Percentiles rank a stretch among this genome's conserved stretches.
Evolutionary conservation across 495 filamentous ascomycete species (phyloP).

Genomic region (Hapsidospora chrysogenum): DNA sequence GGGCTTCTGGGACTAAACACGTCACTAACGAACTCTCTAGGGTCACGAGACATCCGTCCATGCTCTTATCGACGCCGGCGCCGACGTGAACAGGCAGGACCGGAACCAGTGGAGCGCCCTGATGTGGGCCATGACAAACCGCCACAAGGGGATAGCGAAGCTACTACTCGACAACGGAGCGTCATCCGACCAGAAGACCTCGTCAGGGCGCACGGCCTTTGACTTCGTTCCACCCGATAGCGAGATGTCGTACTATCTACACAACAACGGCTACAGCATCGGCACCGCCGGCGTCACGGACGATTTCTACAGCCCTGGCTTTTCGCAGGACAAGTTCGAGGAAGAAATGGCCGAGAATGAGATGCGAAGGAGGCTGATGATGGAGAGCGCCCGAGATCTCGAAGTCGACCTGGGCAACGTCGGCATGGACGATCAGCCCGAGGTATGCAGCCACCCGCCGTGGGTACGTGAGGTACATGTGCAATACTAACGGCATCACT

Average conservation of each 20-base stretch:
- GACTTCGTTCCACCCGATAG: constrained; percentile 91
- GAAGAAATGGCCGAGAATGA: constrained; percentile 96
- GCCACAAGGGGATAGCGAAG: constrained; percentile 91
- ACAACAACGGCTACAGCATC: constrained; percentile 83
- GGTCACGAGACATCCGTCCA: constrained; percentile 84
- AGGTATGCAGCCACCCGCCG: no score
- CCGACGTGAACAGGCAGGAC: constrained; percentile 87
- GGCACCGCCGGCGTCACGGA: constrained; percentile 74
- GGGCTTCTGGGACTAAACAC: constrained; percentile 4
- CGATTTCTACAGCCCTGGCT: constrained; percentile 89
- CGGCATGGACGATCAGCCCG: constrained; percentile 88
- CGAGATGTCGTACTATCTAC: constrained; percentile 88
- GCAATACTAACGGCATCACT: constrained; percentile 8
- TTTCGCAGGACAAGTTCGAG: constrained; percentile 88
- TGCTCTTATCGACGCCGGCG: constrained; percentile 69
- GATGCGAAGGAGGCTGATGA: constrained; percentile 95
- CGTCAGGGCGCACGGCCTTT: constrained; percentile 84
- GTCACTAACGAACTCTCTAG: constrained; percentile 23
- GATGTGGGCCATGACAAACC: constrained; percentile 99
- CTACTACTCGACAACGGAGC: constrained; percentile 82
- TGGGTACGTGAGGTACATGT: no score
- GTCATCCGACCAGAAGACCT: constrained; percentile 88
- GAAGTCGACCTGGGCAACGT: constrained; percentile 95
- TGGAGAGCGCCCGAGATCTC: constrained; percentile 94
- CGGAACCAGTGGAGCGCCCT: constrained; percentile 92